phyloP scores from a whole-genome alignment of 805 yeast genomes.

The Pichia ethanolica region DNA sequence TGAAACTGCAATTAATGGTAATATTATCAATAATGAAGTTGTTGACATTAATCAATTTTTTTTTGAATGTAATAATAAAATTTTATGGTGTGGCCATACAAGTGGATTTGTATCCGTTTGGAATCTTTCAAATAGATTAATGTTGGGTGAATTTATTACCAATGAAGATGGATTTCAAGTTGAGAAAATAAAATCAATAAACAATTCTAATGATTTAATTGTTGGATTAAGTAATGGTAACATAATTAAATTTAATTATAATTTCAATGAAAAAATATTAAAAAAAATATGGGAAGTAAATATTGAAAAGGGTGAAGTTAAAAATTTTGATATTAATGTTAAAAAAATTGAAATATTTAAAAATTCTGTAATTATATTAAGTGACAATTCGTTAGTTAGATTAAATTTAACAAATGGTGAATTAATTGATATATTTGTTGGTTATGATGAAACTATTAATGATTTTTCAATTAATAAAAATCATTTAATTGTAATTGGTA shows the following conservation, averaged over 20 bases:
- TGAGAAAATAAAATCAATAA: constrained; percentile 6
- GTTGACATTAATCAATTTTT: constrained; percentile 20
- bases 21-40: background rate
- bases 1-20: background rate
- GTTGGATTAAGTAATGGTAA: constrained; percentile 18
- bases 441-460: constrained; percentile 7
- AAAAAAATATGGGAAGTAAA: constrained; percentile 11
- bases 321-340: background rate
- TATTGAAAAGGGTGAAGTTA: background rate
- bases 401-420: constrained; percentile 8
- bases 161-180: constrained; percentile 1
- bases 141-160: constrained; percentile 18
- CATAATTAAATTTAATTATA: constrained; percentile 10
- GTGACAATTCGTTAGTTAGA: constrained; percentile 7
- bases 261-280: background rate
- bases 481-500: constrained; percentile 11
- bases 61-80: constrained; percentile 42
- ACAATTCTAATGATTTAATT: background rate
- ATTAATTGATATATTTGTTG: constrained; percentile 9
- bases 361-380: constrained; percentile 4
- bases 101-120: constrained; percentile 36
- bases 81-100: constrained; percentile 35
- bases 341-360: background rate
- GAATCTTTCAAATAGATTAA: constrained; percentile 30
- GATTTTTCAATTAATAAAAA: constrained; percentile 4